Conservation (phyloP, 352 stramenopile species). For the Discostella stelligera region DNA sequence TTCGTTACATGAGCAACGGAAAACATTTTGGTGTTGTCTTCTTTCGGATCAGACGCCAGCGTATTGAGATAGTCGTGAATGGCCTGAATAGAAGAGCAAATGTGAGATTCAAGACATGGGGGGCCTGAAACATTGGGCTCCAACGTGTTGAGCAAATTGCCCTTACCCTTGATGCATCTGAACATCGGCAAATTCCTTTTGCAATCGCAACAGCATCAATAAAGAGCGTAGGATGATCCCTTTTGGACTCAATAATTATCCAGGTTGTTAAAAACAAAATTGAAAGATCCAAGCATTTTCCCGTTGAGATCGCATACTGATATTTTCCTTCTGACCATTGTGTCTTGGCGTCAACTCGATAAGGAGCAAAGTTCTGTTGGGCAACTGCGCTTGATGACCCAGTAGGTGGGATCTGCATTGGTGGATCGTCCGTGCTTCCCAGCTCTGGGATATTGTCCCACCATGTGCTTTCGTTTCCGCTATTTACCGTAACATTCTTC, state of each 20-base stretch:
- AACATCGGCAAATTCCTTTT: slow-evolving; percentile 54
- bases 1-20: slow-evolving; percentile 24
- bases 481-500: slow-evolving; percentile 34
- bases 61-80: slow-evolving; percentile 42
- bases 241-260: slow-evolving; percentile 26
- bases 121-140: not conserved
- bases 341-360: slow-evolving; percentile 25
- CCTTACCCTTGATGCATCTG: slow-evolving; percentile 57
- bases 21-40: slow-evolving; percentile 44
- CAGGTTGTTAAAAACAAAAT: slow-evolving; percentile 42
- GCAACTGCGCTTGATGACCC: slow-evolving; percentile 35
- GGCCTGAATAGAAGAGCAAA: slow-evolving; percentile 22
- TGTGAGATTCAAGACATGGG: not conserved
- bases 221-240: slow-evolving; percentile 22
- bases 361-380: slow-evolving; percentile 22
- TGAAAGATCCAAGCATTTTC: slow-evolving; percentile 41
- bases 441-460: slow-evolving; percentile 35
- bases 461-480: slow-evolving; percentile 27
- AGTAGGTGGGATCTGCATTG: slow-evolving; percentile 36
- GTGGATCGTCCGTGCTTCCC: not conserved
- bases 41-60: slow-evolving; percentile 33
- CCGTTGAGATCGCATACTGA: slow-evolving; percentile 33
- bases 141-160: not conserved
- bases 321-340: slow-evolving; percentile 42
- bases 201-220: slow-evolving; percentile 52